phyloP scores from a whole-genome alignment of 805 yeast species.

The Debaryomyces castellii region DNA sequence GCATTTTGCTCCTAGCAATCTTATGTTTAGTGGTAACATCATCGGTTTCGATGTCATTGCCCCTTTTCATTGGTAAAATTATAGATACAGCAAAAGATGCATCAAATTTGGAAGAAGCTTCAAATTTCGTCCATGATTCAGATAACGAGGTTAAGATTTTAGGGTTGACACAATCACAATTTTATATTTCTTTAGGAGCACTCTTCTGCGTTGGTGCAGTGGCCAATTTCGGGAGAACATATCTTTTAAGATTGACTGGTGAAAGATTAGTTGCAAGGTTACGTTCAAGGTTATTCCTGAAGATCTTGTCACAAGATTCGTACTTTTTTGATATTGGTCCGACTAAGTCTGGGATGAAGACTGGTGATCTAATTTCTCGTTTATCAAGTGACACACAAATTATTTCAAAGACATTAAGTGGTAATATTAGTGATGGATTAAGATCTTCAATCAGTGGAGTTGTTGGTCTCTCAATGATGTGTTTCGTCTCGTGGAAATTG shows the following conservation, averaged over 20 bases:
- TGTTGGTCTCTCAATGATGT: conserved; percentile 91
- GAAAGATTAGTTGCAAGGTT: conserved; percentile 84
- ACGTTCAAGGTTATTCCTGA: conserved; percentile 72
- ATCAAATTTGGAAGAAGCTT: conserved; percentile 8
- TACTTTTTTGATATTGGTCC: conserved; percentile 83
- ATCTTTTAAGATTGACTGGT: conserved; percentile 74
- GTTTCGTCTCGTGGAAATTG: conserved; percentile 76
- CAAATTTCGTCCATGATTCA: background rate
- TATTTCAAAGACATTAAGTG: conserved; percentile 82
- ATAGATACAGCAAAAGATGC: conserved; percentile 53
- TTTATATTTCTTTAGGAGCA: conserved; percentile 59
- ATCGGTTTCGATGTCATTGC: conserved; percentile 77
- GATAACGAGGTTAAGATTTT: conserved; percentile 20
- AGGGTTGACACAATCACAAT: conserved; percentile 63
- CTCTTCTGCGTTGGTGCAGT: conserved; percentile 71
- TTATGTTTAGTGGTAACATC: conserved; percentile 67
- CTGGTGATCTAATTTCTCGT: conserved; percentile 89
- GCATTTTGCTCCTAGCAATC: conserved; percentile 54
- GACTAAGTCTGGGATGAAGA: conserved; percentile 49
- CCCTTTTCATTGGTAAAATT: conserved; percentile 81
- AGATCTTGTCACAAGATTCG: conserved; percentile 80
- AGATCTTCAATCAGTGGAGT: conserved; percentile 78
- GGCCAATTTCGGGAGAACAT: conserved; percentile 81
- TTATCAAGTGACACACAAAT: conserved; percentile 86
- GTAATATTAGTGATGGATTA: conserved; percentile 89